A percentile compares a stretch with the other conserved stretches of the same genome.
Conservation (phyloP, 1,139 yeast species). For the Debaryomyces fabryi region DNA sequence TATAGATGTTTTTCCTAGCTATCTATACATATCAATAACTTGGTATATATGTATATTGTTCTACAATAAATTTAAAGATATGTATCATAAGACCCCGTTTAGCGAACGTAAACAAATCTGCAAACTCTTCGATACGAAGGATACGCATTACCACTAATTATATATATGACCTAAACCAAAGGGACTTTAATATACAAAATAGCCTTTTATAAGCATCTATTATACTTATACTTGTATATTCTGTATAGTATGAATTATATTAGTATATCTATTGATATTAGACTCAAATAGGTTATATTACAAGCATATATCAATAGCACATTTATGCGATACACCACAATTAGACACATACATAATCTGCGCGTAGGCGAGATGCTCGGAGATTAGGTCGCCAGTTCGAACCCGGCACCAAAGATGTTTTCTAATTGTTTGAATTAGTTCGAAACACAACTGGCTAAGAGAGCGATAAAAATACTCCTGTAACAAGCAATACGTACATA, state of each 20-base stretch:
- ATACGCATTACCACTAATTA: neutral
- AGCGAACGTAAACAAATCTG: conserved; percentile 3
- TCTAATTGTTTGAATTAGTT: neutral
- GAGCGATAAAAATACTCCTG: neutral
- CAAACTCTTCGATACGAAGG: conserved; percentile 3
- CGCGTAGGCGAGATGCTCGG: conserved; percentile 3
- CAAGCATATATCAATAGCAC: neutral
- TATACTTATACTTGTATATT: neutral
- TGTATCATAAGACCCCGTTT: neutral
- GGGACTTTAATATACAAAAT: neutral
- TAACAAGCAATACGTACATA: neutral
- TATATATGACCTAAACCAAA: neutral
- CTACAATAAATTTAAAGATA: neutral
- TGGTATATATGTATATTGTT: neutral
- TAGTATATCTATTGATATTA: neutral
- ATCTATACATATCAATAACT: neutral
- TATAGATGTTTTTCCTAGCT: neutral
- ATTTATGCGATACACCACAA: conserved; percentile 1
- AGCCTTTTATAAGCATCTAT: neutral
- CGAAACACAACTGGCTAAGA: neutral
- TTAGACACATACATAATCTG: neutral
- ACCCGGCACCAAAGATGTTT: neutral
- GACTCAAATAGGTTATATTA: neutral
- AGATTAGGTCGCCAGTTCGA: neutral
- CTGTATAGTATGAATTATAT: neutral